Conservation (phyloP, 768 basidiomycete genomes). For the Suillus sp. region DNA sequence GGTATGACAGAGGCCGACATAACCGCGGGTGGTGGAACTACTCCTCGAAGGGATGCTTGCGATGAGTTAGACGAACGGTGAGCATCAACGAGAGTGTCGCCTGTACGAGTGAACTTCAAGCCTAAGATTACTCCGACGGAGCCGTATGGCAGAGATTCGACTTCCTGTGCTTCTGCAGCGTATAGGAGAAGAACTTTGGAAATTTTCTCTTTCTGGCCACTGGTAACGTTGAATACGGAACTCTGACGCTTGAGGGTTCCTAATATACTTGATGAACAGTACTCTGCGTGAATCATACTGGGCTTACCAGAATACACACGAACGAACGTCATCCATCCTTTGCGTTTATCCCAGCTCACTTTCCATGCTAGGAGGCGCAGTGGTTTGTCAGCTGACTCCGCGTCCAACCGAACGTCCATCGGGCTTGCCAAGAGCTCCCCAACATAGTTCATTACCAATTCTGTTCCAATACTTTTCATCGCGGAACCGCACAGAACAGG, state of each 20-base stretch:
- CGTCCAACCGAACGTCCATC: slow-evolving; percentile 56
- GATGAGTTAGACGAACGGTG: slow-evolving; percentile 38
- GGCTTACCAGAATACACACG: slow-evolving; percentile 80
- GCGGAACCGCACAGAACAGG: slow-evolving; percentile 87
- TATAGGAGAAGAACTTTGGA: slow-evolving; percentile 79
- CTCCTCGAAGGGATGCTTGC: slow-evolving; percentile 54
- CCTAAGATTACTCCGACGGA: slow-evolving; percentile 85
- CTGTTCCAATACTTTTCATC: slow-evolving; percentile 77
- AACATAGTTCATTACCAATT: slow-evolving; percentile 78
- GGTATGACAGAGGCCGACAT: slow-evolving; percentile 85
- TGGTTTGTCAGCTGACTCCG: slow-evolving; percentile 47
- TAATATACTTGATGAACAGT: slow-evolving; percentile 3
- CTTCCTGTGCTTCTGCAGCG: slow-evolving; percentile 74
- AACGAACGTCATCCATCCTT: slow-evolving; percentile 93
- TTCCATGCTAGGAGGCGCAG: slow-evolving; percentile 83
- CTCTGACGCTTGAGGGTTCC: slow-evolving; percentile 71
- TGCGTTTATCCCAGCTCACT: slow-evolving; percentile 79
- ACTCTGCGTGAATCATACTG: neutral
- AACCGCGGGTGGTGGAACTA: slow-evolving; percentile 78
- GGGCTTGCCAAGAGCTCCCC: slow-evolving; percentile 82
- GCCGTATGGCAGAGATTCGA: slow-evolving; percentile 78
- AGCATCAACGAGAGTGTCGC: slow-evolving; percentile 75
- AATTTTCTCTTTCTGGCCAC: slow-evolving; percentile 70
- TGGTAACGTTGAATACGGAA: slow-evolving; percentile 61
- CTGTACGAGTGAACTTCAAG: slow-evolving; percentile 81